Evolutionary conservation across 805 yeast genomes (phyloP).

Genomic region (Starmerella riodocensis): DNA sequence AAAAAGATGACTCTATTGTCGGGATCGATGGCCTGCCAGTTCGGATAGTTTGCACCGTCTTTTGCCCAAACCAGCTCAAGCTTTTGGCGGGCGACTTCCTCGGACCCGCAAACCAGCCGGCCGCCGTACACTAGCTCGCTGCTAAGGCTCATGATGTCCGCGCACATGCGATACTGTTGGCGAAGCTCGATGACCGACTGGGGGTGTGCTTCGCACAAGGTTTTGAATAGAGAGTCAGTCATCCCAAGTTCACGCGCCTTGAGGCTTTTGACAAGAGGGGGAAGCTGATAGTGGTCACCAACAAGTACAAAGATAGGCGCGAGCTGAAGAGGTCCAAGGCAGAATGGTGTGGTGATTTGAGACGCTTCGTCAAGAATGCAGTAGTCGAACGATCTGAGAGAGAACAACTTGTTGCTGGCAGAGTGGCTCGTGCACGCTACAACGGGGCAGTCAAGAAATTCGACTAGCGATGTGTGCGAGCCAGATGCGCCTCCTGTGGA

Average conservation of each 20-base stretch:
- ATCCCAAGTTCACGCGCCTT: slow-evolving; percentile 54
- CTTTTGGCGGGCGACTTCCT: slow-evolving; percentile 44
- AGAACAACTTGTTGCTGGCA: slow-evolving; percentile 48
- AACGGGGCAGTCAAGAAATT: slow-evolving; percentile 42
- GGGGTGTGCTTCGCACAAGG: slow-evolving; percentile 61
- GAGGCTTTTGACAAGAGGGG: slow-evolving; percentile 67
- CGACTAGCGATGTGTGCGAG: slow-evolving; percentile 2
- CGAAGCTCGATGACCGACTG: slow-evolving; percentile 61
- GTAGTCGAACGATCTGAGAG: slow-evolving; percentile 59
- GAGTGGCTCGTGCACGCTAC: slow-evolving; percentile 87
- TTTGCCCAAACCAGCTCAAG: slow-evolving; percentile 37
- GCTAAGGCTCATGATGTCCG: slow-evolving; percentile 72
- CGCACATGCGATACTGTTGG: slow-evolving; percentile 84
- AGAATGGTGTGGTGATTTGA: slow-evolving; percentile 81
- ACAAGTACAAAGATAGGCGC: slow-evolving; percentile 75
- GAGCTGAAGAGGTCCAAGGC: slow-evolving; percentile 72
- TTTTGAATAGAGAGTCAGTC: slow-evolving; percentile 62
- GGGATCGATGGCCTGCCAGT: slow-evolving; percentile 32
- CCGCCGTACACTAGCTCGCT: slow-evolving; percentile 69
- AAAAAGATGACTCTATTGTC: slow-evolving; percentile 55
- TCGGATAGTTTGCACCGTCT: slow-evolving; percentile 15
- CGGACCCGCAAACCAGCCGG: slow-evolving; percentile 63
- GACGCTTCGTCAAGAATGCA: slow-evolving; percentile 96
- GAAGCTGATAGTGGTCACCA: slow-evolving; percentile 92
- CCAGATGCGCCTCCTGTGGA: slow-evolving; percentile 2